A percentile compares a stretch with the other conserved stretches of the same genome.
These are phyloP conservation scores for Geopyxis carbonaria DNA, from an alignment of 495 filamentous ascomycete genomes.

Conservation along the genomic window DNA sequence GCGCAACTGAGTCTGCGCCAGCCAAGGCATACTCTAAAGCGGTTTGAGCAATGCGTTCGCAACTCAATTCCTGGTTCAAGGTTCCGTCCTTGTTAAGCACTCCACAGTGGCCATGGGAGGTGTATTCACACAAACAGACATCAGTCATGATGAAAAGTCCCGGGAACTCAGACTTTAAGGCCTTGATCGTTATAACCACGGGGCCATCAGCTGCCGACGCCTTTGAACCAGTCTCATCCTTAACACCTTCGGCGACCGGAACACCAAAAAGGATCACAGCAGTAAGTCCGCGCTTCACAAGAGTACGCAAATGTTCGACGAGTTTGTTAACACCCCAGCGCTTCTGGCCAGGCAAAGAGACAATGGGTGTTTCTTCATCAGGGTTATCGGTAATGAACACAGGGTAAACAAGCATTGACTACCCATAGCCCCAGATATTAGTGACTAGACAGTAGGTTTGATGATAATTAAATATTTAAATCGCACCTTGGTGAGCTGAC, in stretches of 20 bases:
- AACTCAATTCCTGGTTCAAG: constrained; percentile 78
- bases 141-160: constrained; percentile 77
- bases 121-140: constrained; percentile 97
- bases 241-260: constrained; percentile 56
- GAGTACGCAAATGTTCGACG: constrained; percentile 64
- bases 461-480: background rate
- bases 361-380: constrained; percentile 78
- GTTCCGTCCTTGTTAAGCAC: constrained; percentile 81
- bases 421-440: background rate
- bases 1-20: constrained; percentile 90
- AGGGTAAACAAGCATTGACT: constrained; percentile 97
- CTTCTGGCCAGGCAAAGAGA: constrained; percentile 73
- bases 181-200: constrained; percentile 67
- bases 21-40: constrained; percentile 83
- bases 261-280: constrained; percentile 95
- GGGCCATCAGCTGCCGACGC: constrained; percentile 87
- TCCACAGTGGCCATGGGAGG: constrained; percentile 94
- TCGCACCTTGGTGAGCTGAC: constrained; percentile 84
- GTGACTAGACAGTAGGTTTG: background rate
- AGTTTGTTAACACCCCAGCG: constrained; percentile 71
- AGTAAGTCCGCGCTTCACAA: constrained; percentile 70
- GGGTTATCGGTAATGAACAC: constrained; percentile 89
- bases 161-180: constrained; percentile 68
- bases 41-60: constrained; percentile 84
- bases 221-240: constrained; percentile 82